phyloP scores from a whole-genome alignment of 371 early-diverging fungal genomes.

The Lichtheimia ramosa region DNA sequence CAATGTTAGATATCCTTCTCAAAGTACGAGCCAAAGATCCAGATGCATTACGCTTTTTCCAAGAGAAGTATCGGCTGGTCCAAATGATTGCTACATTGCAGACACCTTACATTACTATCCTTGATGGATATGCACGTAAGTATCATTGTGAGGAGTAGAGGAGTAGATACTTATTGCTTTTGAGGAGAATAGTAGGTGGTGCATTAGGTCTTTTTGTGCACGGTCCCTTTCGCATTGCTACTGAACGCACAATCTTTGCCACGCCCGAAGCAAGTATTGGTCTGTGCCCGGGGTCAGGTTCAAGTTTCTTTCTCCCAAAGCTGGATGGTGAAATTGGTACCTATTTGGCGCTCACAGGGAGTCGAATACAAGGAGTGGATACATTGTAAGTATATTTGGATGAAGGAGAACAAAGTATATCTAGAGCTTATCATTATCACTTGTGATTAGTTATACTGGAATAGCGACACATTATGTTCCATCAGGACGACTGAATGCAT shows the following conservation, averaged over 20 bases:
- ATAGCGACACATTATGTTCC: slow-evolving; percentile 97
- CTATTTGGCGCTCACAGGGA: slow-evolving; percentile 91
- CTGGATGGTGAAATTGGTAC: slow-evolving; percentile 92
- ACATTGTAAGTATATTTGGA: slow-evolving; percentile 65
- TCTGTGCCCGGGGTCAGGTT: slow-evolving; percentile 94
- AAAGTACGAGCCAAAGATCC: slow-evolving; percentile 47
- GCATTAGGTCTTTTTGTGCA: slow-evolving; percentile 95
- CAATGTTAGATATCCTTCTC: slow-evolving; percentile 25
- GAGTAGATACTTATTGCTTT: too few relatives aligned
- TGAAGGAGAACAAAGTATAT: not conserved
- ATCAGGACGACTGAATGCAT: slow-evolving; percentile 73
- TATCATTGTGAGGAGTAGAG: not conserved
- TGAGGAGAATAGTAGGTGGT: slow-evolving; percentile 79
- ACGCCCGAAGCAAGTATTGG: slow-evolving; percentile 95
- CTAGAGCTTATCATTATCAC: not conserved
- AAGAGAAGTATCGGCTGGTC: slow-evolving; percentile 88
- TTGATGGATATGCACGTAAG: slow-evolving; percentile 90
- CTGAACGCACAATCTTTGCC: slow-evolving; percentile 90
- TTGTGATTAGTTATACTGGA: slow-evolving; percentile 71
- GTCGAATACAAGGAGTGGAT: slow-evolving; percentile 80
- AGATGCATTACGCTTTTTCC: slow-evolving; percentile 80
- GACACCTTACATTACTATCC: slow-evolving; percentile 87
- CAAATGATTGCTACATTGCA: slow-evolving; percentile 85
- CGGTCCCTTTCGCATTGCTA: slow-evolving; percentile 93
- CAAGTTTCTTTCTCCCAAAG: slow-evolving; percentile 89